Evolutionary conservation across 2,329 filamentous ascomycete genomes (phyloP).

Genomic region (Davidsoniella australis): DNA sequence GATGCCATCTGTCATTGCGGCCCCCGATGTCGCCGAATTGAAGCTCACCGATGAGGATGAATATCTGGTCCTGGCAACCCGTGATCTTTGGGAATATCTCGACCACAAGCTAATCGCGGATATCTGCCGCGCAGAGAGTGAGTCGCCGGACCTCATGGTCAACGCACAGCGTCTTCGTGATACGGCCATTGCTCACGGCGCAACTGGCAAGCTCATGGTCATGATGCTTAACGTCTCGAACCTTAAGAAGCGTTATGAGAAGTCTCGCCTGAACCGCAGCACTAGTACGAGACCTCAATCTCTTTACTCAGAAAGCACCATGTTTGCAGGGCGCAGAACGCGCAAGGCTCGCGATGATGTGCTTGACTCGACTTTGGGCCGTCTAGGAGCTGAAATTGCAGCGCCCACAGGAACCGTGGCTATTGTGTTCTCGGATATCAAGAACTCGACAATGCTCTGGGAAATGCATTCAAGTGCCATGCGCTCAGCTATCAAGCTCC

Average conservation of each 20-base stretch:
- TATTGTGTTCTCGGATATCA: constrained; percentile 97
- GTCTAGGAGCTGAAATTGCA: constrained; percentile 78
- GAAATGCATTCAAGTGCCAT: constrained; percentile 90
- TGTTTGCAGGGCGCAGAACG: constrained; percentile 40
- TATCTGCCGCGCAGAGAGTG: constrained; percentile 52
- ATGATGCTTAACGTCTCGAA: constrained; percentile 95
- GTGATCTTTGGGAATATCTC: constrained; percentile 89
- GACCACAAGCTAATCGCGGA: constrained; percentile 82
- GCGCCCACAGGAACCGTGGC: constrained; percentile 80
- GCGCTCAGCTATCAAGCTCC: constrained; percentile 89
- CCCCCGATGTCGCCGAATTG: constrained; percentile 64
- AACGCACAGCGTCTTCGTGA: constrained; percentile 89
- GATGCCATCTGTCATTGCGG: constrained; percentile 84
- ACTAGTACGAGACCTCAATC: constrained; percentile 77
- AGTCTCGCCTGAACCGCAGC: constrained; percentile 54
- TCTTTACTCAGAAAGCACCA: constrained; percentile 46
- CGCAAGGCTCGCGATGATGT: constrained; percentile 46
- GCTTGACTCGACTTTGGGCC: constrained; percentile 73
- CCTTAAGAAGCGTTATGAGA: constrained; percentile 64
- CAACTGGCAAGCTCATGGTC: constrained; percentile 91
- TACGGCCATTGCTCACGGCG: constrained; percentile 86
- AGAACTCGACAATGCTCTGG: constrained; percentile 92
- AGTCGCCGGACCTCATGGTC: constrained; percentile 80
- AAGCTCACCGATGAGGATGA: constrained; percentile 78
- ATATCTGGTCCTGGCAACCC: constrained; percentile 78